Evolutionary conservation across 2,329 filamentous ascomycete species (phyloP), one percentile per base, ranked within the genome.

Genomic region (Penicillium griseofulvum): DNA sequence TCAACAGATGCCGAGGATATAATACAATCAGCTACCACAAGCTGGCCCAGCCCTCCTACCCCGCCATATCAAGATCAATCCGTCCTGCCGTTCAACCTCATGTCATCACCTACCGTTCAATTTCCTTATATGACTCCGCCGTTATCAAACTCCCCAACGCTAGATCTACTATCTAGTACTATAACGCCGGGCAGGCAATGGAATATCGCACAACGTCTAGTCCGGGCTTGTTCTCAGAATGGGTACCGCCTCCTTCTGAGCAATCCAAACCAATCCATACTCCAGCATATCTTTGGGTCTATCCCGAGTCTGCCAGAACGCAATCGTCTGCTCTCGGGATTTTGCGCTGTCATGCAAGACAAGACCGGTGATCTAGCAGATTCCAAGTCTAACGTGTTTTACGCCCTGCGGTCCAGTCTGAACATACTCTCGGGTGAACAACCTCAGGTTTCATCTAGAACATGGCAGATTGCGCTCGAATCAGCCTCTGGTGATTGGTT

Each of bases 171-270:
- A 12, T 38, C 60, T 19, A 48, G 33, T 10, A 49, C 24, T 43
- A 29, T 54, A 42, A 31, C 41, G 17, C 44, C 56, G 29, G 51
- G 56, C 44, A 55, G 34, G 19, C 44, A 44, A n/a, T 59, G 61
- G 59, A 56, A 38, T 26, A 34, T 67, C 22, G 57, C 63, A 12
- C 65, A 66, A 14, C 59, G 45, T 37, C 55, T 67, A 24, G 64
- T 67, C 31, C 57, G 53, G 38, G 49, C 62, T 55, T 67, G 65
- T 48, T 66, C 56, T 48, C 50, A 58, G 9, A 56, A 48, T 12
- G 65, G 61, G 41, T 67, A 67, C 46, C 55, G 47, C 26, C 43
- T 67, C 36, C 57, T 67, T 19, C 44, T 56, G 26, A 45, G 57
- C 10, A 37, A 17, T 9, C 45, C 57, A n/a, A 34, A 63, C 29